phyloP scores from a whole-genome alignment of 306 rosid species.

The Cucurbita argyrosperma region DNA sequence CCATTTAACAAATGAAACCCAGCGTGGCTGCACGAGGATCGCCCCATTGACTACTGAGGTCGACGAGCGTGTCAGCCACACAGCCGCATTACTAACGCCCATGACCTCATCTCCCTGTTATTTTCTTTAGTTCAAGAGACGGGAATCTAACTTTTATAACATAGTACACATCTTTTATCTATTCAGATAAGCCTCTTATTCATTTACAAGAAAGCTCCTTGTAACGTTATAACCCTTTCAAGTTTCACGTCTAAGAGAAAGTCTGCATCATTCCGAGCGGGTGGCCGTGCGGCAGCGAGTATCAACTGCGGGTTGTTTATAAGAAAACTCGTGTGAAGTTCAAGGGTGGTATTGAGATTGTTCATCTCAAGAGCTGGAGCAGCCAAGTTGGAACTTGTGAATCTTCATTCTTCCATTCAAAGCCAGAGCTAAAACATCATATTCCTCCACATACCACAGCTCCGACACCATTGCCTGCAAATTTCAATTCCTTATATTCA shows the following conservation, averaged over 20 bases:
- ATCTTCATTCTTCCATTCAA: constrained; percentile 71
- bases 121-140: too few species aligned
- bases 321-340: neutral
- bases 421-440: constrained; percentile 82
- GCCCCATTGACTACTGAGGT: neutral
- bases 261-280: neutral
- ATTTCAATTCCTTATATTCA: neutral
- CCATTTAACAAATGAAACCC: neutral
- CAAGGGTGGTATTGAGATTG: neutral
- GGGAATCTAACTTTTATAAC: neutral
- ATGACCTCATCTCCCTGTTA: neutral
- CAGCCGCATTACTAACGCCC: neutral
- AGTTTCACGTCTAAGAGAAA: neutral
- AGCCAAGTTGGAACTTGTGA: constrained; percentile 58
- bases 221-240: neutral
- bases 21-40: neutral
- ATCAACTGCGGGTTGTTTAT: neutral
- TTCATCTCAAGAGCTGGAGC: constrained; percentile 14
- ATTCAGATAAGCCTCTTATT: neutral
- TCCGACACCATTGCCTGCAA: constrained; percentile 68
- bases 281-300: neutral
- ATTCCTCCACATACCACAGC: constrained; percentile 95
- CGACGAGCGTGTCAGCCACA: neutral
- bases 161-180: neutral
- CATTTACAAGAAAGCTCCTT: neutral